Evolutionary conservation across 2,329 filamentous ascomycete genomes (phyloP).

Genomic region (Rutstroemia sp.): DNA sequence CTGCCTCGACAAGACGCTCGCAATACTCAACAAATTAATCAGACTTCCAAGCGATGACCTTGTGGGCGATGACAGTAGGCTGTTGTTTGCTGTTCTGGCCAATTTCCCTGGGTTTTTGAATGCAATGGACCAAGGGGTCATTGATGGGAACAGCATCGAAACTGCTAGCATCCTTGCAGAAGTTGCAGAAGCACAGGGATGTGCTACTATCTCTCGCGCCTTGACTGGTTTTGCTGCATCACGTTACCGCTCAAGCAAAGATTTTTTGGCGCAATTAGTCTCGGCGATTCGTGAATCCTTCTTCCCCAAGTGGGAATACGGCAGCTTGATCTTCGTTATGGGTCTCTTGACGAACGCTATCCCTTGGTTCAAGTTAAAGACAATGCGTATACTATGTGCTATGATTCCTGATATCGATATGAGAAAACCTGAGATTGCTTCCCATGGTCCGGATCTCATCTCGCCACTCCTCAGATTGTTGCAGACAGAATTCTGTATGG

Average conservation of each 20-base stretch:
- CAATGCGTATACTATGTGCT: slow-evolving; percentile 81
- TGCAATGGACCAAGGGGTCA: slow-evolving; percentile 59
- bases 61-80: slow-evolving; percentile 71
- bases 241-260: slow-evolving; percentile 59
- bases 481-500: slow-evolving; percentile 89
- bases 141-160: slow-evolving; percentile 48
- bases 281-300: slow-evolving; percentile 69
- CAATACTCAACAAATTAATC: slow-evolving; percentile 71
- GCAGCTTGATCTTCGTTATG: slow-evolving; percentile 82
- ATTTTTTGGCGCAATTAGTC: slow-evolving; percentile 70
- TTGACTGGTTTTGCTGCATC: slow-evolving; percentile 63
- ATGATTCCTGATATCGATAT: slow-evolving; percentile 89
- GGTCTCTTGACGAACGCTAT: slow-evolving; percentile 83
- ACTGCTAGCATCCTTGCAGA: slow-evolving; percentile 64
- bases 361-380: slow-evolving; percentile 86
- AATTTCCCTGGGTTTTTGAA: slow-evolving; percentile 83
- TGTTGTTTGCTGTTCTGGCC: slow-evolving; percentile 84
- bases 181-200: slow-evolving; percentile 66
- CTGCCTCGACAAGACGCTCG: slow-evolving; percentile 71
- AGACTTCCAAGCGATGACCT: slow-evolving; percentile 71
- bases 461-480: slow-evolving; percentile 83
- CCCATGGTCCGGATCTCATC: slow-evolving; percentile 89
- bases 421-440: slow-evolving; percentile 81
- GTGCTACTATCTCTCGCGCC: slow-evolving; percentile 58
- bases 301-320: slow-evolving; percentile 75